Base-by-base conservation (phyloP, 2,329 filamentous ascomycete species). In the Aureobasidium musti region DNA sequence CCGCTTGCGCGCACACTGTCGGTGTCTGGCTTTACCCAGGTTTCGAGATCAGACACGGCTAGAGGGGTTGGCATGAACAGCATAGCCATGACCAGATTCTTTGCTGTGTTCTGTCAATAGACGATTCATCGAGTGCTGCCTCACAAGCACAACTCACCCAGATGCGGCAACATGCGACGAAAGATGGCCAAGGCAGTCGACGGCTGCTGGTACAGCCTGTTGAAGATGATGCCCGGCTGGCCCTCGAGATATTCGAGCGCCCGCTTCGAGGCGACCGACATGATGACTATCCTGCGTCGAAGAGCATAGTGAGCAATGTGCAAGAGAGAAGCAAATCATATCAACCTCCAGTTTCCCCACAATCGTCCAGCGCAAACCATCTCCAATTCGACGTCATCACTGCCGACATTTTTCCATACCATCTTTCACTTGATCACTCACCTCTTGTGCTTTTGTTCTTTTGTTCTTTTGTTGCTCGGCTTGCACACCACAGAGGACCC, bases 171-270 rank as follows among this genome's bases (percentile, higher is more conserved):
- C 92, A 99, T 97, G 80, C 95, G 93, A 72, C 95, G 88, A 78
- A 98, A 98, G 74, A 99, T 93, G 71, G 95, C 95, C 71, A 99
- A 87, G 43, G 93, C 91, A 1, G 95, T 97, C 49, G 94, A 96
- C 35, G 95, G 95, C 82, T 97, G 93, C 80, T 93, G 90, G 83
- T 99, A 99, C 53, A 99, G 85, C 78, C 91, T 90, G 76, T 88
- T 87, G 78, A 98, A 97, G 41, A 92, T 96, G 49, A 91, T 92
- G 70, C 93, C 92, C 59, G 91, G 91, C 74, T 96, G 89, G 77
- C 89, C 88, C 84, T 98, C 93, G 77, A 98, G 89, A 80, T 97
- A 98, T 76, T 97, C 93, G 76, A 94, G 91, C 65, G 86, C 84
- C 71, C 86, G 85, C 70, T 83, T 82, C 63, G 85, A 84, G 64